These are phyloP conservation scores for Xylaria acuta DNA, from an alignment of 495 filamentous ascomycete species.

Conservation along the genomic window DNA sequence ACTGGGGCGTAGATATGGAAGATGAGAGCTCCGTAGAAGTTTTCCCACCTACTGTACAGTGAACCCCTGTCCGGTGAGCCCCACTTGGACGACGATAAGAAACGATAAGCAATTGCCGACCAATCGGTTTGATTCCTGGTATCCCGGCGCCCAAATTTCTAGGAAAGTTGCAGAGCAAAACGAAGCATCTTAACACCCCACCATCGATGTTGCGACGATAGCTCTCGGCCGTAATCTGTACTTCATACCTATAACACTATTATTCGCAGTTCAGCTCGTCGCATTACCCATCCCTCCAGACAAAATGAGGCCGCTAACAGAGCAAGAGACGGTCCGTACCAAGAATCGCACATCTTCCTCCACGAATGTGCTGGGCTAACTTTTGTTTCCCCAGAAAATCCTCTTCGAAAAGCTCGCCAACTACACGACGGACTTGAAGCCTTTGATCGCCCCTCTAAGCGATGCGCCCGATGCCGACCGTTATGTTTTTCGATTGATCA, in stretches of 20 bases:
- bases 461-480: constrained; percentile 68
- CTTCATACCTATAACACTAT: constrained; percentile 1
- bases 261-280: background rate
- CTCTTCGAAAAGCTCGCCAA: constrained; percentile 86
- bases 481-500: constrained; percentile 85
- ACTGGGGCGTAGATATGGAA: background rate
- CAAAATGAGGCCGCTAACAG: constrained; percentile 76
- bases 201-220: constrained; percentile 18
- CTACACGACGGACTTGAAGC: constrained; percentile 59
- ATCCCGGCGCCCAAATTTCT: constrained; percentile 37
- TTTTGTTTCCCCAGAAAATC: constrained; percentile 44
- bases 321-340: constrained; percentile 61
- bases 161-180: constrained; percentile 39
- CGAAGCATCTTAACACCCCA: constrained; percentile 25
- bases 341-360: background rate
- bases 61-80: constrained; percentile 15
- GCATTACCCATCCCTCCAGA: no score
- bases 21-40: constrained; percentile 18
- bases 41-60: constrained; percentile 6
- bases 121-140: constrained; percentile 35
- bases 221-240: constrained; percentile 8
- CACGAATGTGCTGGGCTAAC: background rate
- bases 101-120: constrained; percentile 10
- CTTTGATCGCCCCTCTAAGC: constrained; percentile 25
- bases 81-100: background rate